Conservation (phyloP, 371 early-diverging fungal genomes). For the Circinella minor region DNA sequence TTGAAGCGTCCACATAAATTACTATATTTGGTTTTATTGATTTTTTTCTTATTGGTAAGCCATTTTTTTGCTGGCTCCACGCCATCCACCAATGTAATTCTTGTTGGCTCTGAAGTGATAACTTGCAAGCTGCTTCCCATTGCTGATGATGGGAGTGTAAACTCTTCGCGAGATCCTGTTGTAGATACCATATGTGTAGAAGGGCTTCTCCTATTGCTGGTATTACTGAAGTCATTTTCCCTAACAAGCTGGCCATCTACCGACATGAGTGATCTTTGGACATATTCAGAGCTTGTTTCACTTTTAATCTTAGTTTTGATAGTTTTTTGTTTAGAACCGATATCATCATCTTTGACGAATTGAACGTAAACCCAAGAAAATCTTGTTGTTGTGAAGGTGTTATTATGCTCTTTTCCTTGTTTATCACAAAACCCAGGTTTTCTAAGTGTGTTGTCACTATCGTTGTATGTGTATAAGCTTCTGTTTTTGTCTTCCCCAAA, state of each 20-base stretch:
- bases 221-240: conserved; percentile 17
- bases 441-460: no score
- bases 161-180: conserved; percentile 18
- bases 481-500: no score
- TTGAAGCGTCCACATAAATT: no score
- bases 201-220: conserved; percentile 10
- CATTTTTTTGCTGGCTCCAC: no score
- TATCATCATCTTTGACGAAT: conserved; percentile 20
- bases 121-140: conserved; percentile 10
- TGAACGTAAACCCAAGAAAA: conserved; percentile 21
- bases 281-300: neutral
- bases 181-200: conserved; percentile 22
- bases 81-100: neutral
- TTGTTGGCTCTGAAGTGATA: neutral
- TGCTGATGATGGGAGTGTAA: neutral
- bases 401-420: conserved; percentile 18
- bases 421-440: neutral
- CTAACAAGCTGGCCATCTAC: conserved; percentile 22
- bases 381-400: conserved; percentile 10
- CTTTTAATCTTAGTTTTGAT: neutral
- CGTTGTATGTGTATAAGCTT: no score
- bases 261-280: neutral
- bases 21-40: no score
- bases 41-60: no score
- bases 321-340: conserved; percentile 16